A percentile compares a stretch with the other conserved stretches of the same genome.
These are phyloP conservation scores for Penicillium ochrochloron DNA, from an alignment of 495 filamentous ascomycete genomes.

Conservation along the genomic window DNA sequence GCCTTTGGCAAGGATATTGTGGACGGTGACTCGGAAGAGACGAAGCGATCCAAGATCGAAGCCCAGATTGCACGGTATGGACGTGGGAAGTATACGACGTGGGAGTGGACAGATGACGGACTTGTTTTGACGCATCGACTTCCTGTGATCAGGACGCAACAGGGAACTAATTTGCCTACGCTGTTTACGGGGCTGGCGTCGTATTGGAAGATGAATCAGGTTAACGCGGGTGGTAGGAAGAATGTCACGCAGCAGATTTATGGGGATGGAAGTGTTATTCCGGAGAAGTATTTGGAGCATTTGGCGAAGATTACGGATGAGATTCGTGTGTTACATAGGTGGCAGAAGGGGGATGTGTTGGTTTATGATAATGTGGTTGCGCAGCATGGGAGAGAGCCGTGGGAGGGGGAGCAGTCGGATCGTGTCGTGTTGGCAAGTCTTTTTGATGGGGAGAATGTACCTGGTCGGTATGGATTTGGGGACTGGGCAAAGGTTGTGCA, in stretches of 20 bases:
- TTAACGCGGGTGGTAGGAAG: conserved; percentile 25
- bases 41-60: conserved; percentile 50
- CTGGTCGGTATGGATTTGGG: conserved; percentile 47
- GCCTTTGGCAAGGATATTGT: conserved; percentile 56
- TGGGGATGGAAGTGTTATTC: conserved; percentile 58
- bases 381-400: conserved; percentile 53
- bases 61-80: conserved; percentile 53
- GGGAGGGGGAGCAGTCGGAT: conserved; percentile 50
- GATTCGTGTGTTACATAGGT: conserved; percentile 49
- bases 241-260: conserved; percentile 39
- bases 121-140: conserved; percentile 48
- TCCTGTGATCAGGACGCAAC: conserved; percentile 53
- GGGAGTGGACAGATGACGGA: conserved; percentile 53
- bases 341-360: conserved; percentile 47
- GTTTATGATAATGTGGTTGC: conserved; percentile 54
- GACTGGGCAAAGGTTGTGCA: conserved; percentile 54
- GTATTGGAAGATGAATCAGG: conserved; percentile 45
- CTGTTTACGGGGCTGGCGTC: conserved; percentile 57
- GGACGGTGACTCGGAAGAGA: conserved; percentile 51
- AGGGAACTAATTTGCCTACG: conserved; percentile 51
- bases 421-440: conserved; percentile 51
- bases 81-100: conserved; percentile 43
- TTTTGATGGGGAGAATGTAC: conserved; percentile 47
- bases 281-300: conserved; percentile 50
- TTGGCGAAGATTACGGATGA: conserved; percentile 55